phyloP scores from a whole-genome alignment of 2,329 filamentous ascomycete species.

The Colletotrichum incanum region DNA sequence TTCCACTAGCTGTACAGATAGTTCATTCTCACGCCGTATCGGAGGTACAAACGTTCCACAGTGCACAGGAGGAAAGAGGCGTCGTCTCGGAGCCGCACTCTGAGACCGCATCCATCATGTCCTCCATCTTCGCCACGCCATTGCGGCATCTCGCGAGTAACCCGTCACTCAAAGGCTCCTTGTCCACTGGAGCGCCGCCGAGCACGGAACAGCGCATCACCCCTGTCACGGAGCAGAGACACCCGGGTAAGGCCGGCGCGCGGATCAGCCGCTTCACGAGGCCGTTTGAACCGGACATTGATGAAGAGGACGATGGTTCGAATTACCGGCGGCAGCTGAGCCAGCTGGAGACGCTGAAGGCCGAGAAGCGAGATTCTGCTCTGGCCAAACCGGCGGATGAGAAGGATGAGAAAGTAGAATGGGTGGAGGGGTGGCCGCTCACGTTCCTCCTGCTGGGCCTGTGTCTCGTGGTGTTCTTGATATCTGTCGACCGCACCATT shows the following conservation, averaged over 20 bases:
- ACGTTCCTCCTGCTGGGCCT: constrained; percentile 24
- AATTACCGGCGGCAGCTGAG: constrained; percentile 21
- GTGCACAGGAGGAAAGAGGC: not conserved
- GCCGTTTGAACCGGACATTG: constrained; percentile 33
- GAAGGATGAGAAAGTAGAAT: not conserved
- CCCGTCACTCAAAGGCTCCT: constrained; percentile 11
- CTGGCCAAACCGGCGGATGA: not conserved
- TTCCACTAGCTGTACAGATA: not conserved
- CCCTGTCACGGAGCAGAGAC: constrained; percentile 35
- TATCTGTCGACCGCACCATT: constrained; percentile 32
- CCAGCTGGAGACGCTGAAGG: not conserved
- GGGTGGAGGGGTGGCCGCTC: constrained; percentile 33
- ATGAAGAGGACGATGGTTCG: constrained; percentile 26
- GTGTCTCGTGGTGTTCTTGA: constrained; percentile 34
- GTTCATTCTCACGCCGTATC: constrained; percentile 10
- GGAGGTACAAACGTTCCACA: not conserved
- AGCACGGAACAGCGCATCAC: not conserved
- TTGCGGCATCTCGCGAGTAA: constrained; percentile 38
- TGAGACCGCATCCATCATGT: constrained; percentile 36
- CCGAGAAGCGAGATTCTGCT: constrained; percentile 9
- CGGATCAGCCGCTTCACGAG: constrained; percentile 41
- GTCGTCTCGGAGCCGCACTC: constrained; percentile 8
- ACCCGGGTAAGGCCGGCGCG: constrained; percentile 31
- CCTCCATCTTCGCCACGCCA: constrained; percentile 35
- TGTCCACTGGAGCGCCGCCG: not conserved